A percentile compares a stretch with the other conserved stretches of the same genome.
Evolutionary conservation across 495 filamentous ascomycete species (phyloP).

Genomic region (Xylaria intraflava): DNA sequence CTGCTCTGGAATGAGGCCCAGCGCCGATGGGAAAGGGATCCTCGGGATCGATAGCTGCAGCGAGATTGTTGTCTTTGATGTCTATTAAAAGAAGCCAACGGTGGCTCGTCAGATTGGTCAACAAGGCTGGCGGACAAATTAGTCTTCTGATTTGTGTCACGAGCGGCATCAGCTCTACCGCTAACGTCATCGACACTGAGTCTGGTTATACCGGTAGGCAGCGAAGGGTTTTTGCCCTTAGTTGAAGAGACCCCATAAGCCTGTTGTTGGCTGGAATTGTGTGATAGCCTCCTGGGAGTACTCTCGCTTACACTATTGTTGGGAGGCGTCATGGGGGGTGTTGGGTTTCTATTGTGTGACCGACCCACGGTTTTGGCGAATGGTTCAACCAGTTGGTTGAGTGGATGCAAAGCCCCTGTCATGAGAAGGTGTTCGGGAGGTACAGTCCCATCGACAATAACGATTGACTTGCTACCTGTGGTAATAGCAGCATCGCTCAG

Average conservation of each 20-base stretch:
- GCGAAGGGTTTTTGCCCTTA: slow-evolving; percentile 24
- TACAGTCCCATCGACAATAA: slow-evolving; percentile 73
- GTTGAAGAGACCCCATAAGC: slow-evolving; percentile 22
- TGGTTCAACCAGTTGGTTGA: slow-evolving; percentile 41
- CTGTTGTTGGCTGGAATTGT: slow-evolving; percentile 43
- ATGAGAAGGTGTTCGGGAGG: slow-evolving; percentile 36
- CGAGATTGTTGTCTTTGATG: slow-evolving; percentile 36
- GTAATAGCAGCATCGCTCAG: slow-evolving; percentile 54
- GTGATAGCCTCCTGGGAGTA: slow-evolving; percentile 46
- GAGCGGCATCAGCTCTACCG: slow-evolving; percentile 13
- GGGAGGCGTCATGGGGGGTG: slow-evolving; percentile 50
- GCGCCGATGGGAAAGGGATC: slow-evolving; percentile 34
- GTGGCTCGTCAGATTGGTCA: slow-evolving; percentile 21
- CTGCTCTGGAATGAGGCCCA: slow-evolving; percentile 68
- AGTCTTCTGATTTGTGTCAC: slow-evolving; percentile 15
- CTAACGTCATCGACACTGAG: slow-evolving; percentile 10
- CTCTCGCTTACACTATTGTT: slow-evolving; percentile 26
- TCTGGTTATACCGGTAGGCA: slow-evolving; percentile 33
- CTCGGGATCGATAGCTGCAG: slow-evolving; percentile 32
- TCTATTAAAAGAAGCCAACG: slow-evolving; percentile 28
- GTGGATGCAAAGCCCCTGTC: slow-evolving; percentile 35
- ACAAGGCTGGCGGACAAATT: slow-evolving; percentile 30
- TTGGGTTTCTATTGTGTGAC: slow-evolving; percentile 37
- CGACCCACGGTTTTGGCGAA: slow-evolving; percentile 43
- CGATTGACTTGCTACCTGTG: slow-evolving; percentile 74